Evolutionary conservation across 2,329 filamentous ascomycete species (phyloP), one percentile per base, ranked within the genome.

Genomic region (Plectosphaerella sp.): DNA sequence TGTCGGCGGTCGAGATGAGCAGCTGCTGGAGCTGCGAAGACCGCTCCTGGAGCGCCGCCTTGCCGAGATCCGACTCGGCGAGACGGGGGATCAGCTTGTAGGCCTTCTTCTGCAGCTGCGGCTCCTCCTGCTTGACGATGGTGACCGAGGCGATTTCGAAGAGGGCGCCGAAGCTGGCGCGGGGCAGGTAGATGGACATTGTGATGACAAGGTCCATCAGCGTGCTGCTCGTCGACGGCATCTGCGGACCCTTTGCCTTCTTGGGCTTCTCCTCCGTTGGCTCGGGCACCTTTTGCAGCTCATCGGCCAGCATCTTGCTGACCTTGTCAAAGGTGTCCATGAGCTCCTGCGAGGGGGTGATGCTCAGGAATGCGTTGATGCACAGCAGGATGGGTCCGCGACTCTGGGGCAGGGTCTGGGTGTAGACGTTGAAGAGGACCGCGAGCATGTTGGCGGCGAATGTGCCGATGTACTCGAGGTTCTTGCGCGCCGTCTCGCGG

Each of bases 371-470:
- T 5, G 91, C 86, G 70, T 97, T 97, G 74, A 97, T 94, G 56
- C 92, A 96, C 67, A 93, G 89, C 35, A 99, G 76, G 50, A 99
- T 94, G 18, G 89, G 91, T 0, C 91, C 92, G 60, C 94, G 83
- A 63, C 90, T 94, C 64, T 97, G 91, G 3, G 94, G 93, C 24
- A 99, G 78, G 1, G 94, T 99, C 69, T 97, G 89, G 58, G 89
- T 96, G 73, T 99, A 99, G 45, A 99, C 93, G 66, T 99, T 99
- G 78, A 99, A 97, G n/a, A 99, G 76, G 1, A 97, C 93, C 7
- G 94, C 92, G 42, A 99, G 82, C 71, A 99, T 82, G 62, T 97
- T 97, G 55, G 87, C 87, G 1, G 93, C 81, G 64, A 94, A 92
- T 1, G 76, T 75, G 15, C 89, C 84, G 12, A 99, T 77, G 66